Percentiles rank a stretch among this genome's conserved stretches.
These are phyloP conservation scores for Colletotrichum liaoningense DNA, from an alignment of 2,329 filamentous ascomycete species.

Conservation along the genomic window DNA sequence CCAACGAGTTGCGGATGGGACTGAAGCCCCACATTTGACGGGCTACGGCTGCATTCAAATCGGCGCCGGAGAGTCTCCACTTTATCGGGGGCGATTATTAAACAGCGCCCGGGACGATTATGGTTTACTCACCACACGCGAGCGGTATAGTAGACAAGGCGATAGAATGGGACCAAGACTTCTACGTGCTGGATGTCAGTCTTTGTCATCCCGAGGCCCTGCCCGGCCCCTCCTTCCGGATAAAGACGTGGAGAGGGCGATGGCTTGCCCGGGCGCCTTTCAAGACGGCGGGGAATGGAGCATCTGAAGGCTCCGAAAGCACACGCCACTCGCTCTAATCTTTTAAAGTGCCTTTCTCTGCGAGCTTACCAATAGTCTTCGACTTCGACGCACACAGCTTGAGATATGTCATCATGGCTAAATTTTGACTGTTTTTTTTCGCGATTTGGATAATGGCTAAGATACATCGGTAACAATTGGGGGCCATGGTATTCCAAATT, in stretches of 20 bases:
- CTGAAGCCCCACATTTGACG: neutral
- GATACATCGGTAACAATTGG: no score
- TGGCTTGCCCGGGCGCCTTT: neutral
- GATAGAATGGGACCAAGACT: neutral
- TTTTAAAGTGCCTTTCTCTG: no score
- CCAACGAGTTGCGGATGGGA: no score
- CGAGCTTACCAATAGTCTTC: neutral
- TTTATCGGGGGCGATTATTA: neutral
- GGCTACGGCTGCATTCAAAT: neutral
- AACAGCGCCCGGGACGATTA: neutral
- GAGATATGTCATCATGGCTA: neutral
- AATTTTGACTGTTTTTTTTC: neutral
- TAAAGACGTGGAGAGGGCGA: neutral
- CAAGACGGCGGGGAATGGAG: neutral
- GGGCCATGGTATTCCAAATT: no score
- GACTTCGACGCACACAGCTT: neutral
- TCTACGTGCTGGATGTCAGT: no score
- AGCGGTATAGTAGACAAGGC: neutral
- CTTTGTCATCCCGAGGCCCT: no score
- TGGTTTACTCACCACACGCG: no score
- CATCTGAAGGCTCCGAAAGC: no score
- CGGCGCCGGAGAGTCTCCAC: neutral
- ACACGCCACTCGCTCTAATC: no score
- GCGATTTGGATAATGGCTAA: no score
- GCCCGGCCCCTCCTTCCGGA: no score